These are phyloP conservation scores for Neltuma alba DNA, from an alignment of 306 rosid genomes.

Conservation along the genomic window DNA sequence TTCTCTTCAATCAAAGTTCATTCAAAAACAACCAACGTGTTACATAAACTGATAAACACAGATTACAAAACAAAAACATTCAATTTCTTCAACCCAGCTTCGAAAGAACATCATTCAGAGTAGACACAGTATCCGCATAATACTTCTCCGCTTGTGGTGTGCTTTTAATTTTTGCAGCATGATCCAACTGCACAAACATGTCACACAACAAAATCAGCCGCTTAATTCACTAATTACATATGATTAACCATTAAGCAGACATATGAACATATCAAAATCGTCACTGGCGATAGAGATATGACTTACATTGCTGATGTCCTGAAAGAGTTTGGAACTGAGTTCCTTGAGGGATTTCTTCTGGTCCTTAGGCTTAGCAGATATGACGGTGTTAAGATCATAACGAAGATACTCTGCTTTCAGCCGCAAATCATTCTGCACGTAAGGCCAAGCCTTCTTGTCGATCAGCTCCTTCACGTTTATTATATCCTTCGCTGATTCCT, in stretches of 20 bases:
- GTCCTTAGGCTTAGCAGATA: slow-evolving; percentile 72
- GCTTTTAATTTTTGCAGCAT: slow-evolving; percentile 94
- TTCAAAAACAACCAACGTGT: slow-evolving; percentile 39
- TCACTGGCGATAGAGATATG: too few relatives aligned
- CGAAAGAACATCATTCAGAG: slow-evolving; percentile 79
- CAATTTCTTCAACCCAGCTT: slow-evolving; percentile 63
- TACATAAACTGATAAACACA: slow-evolving; percentile 42
- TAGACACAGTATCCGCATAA: slow-evolving; percentile 70
- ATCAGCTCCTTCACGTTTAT: slow-evolving; percentile 68
- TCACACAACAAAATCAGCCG: too few relatives aligned
- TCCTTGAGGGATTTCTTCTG: slow-evolving; percentile 77
- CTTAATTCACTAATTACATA: too few relatives aligned
- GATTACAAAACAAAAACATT: slow-evolving; percentile 38
- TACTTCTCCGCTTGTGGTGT: slow-evolving; percentile 86
- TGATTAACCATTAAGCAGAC: too few relatives aligned
- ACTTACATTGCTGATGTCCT: slow-evolving; percentile 70
- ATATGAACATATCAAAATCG: too few relatives aligned
- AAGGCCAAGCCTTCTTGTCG: slow-evolving; percentile 96
- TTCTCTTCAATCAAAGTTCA: slow-evolving; percentile 44
- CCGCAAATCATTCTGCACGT: slow-evolving; percentile 83
- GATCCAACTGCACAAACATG: slow-evolving; percentile 67
- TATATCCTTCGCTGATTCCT: slow-evolving; percentile 90
- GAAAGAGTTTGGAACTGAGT: slow-evolving; percentile 80
- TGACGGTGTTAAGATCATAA: slow-evolving; percentile 78
- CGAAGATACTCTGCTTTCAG: slow-evolving; percentile 74